These are phyloP conservation scores for Lentinula lateritia DNA, from an alignment of 768 basidiomycete species.

Conservation along the genomic window DNA sequence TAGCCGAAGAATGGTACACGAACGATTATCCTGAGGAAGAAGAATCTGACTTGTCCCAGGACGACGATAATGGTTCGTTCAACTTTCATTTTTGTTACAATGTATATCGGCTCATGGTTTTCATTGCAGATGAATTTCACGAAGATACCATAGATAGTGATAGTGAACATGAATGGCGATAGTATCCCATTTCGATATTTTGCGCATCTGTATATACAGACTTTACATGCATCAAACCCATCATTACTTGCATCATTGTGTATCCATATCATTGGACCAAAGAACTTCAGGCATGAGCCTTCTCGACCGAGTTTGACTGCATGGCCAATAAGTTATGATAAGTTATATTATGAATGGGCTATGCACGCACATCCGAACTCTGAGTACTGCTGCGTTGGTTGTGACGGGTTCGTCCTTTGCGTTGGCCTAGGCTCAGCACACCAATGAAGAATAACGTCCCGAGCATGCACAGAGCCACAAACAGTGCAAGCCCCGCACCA, in stretches of 20 bases:
- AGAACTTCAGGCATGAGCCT: neutral
- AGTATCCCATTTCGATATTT: neutral
- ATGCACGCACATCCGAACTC: neutral
- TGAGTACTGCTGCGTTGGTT: neutral
- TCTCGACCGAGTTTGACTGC: neutral
- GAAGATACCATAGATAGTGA: slow-evolving; percentile 49
- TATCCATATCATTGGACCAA: neutral
- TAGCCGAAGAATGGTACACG: slow-evolving; percentile 80
- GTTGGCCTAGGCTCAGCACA: slow-evolving; percentile 22
- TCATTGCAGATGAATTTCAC: slow-evolving; percentile 47
- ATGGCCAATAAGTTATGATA: neutral
- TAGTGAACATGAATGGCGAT: slow-evolving; percentile 28
- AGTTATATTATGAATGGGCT: neutral
- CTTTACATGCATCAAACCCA: neutral
- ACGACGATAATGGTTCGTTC: slow-evolving; percentile 31
- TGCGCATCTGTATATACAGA: neutral
- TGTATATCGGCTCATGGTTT: neutral
- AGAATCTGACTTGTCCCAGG: slow-evolving; percentile 27
- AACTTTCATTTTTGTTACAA: neutral
- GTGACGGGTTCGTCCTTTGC: neutral
- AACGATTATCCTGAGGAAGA: slow-evolving; percentile 83
- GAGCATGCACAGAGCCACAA: slow-evolving; percentile 31
- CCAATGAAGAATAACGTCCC: slow-evolving; percentile 37
- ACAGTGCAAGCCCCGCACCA: slow-evolving; percentile 52
- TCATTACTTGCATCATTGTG: neutral